Percentiles rank a stretch among this genome's conserved stretches.
Conservation (phyloP, 306 rosid genomes). For the Alnus glutinosa region DNA sequence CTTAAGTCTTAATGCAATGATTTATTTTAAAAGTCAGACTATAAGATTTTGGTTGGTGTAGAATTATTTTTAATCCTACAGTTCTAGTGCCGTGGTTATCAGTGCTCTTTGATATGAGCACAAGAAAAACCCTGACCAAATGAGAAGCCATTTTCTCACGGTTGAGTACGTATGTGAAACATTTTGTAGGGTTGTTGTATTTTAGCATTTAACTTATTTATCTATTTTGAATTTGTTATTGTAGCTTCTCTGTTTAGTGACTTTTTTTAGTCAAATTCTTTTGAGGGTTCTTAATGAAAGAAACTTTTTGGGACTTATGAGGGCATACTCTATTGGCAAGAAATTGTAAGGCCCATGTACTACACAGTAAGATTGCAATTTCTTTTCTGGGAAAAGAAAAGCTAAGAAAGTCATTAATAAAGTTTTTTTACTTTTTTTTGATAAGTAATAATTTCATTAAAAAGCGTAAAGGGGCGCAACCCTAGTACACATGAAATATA, state of each 20-base stretch:
- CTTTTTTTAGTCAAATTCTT: not conserved
- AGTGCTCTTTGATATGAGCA: not conserved
- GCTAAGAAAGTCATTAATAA: no score
- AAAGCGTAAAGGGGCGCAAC: no score
- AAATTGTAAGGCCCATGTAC: not conserved
- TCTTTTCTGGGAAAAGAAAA: no score
- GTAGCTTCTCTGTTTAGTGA: no score
- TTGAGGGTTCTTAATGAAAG: not conserved
- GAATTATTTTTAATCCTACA: not conserved
- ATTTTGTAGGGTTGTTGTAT: no score
- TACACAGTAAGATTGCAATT: not conserved
- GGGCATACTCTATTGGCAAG: not conserved
- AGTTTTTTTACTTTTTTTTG: no score
- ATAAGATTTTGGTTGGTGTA: not conserved
- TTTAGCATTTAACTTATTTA: no score
- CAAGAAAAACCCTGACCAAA: not conserved
- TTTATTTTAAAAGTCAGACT: not conserved
- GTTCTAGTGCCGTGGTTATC: not conserved
- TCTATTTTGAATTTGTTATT: no score
- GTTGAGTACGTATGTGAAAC: not conserved
- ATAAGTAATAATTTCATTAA: no score
- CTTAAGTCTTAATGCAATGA: not conserved
- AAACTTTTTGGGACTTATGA: not conserved
- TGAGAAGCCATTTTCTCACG: not conserved
- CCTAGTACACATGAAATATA: no score